Conservation (phyloP, 2,329 filamentous ascomycete genomes). For the Colletotrichum sp. region DNA sequence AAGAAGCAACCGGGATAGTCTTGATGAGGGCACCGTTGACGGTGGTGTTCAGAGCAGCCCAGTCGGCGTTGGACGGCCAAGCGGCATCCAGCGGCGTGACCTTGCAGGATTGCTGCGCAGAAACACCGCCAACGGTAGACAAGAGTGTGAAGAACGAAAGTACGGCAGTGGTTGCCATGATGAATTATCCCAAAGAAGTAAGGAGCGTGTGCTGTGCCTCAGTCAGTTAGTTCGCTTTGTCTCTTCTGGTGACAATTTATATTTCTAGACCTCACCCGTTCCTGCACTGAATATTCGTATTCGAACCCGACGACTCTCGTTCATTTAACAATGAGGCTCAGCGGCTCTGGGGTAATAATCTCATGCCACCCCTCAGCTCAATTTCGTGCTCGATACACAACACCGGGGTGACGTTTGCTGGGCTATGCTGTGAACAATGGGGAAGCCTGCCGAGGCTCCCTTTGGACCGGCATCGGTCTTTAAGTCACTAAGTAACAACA, state of each 20-base stretch:
- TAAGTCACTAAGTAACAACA: background rate
- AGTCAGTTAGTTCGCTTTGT: no score
- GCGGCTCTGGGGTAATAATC: background rate
- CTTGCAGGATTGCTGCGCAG: conserved; percentile 7
- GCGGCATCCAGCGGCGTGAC: background rate
- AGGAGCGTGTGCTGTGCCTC: background rate
- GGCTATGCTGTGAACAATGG: background rate
- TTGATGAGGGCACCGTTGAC: conserved; percentile 47
- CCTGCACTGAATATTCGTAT: background rate
- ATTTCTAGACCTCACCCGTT: background rate
- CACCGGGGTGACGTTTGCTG: background rate
- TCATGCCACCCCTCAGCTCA: background rate
- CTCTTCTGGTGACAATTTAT: background rate
- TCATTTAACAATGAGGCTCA: background rate
- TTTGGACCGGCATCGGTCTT: background rate
- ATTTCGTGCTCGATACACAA: background rate
- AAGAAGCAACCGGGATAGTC: conserved; percentile 47
- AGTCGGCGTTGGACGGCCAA: conserved; percentile 27
- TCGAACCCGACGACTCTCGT: background rate
- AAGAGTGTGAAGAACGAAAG: background rate
- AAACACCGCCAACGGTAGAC: background rate
- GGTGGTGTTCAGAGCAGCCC: conserved; percentile 48
- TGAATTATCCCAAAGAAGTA: background rate
- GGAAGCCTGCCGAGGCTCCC: background rate
- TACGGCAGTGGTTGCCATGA: background rate